Conservation (phyloP, 768 basidiomycete genomes). For the Lactarius quietus region DNA sequence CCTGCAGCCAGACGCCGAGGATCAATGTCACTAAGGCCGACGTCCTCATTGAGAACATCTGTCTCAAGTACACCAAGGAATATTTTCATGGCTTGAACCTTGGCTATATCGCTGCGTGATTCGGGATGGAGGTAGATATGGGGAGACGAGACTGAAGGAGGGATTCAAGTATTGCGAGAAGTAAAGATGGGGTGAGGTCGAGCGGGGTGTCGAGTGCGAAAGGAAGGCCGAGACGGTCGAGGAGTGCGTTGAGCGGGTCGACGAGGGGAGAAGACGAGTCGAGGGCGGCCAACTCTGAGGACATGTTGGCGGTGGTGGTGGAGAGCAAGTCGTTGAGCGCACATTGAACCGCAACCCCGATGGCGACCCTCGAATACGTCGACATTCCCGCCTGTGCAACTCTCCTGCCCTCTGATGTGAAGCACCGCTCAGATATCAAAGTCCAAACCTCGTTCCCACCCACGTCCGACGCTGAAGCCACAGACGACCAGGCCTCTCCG, state of each 20-base stretch:
- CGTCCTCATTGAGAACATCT: conserved; percentile 55
- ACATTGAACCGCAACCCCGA: not conserved
- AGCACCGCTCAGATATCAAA: conserved; percentile 4
- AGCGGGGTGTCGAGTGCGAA: conserved; percentile 34
- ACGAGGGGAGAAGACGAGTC: conserved; percentile 23
- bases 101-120: conserved; percentile 37
- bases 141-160: conserved; percentile 55
- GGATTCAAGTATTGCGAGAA: conserved; percentile 66
- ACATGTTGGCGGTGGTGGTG: conserved; percentile 1
- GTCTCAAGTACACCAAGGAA: conserved; percentile 70
- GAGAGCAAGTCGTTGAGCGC: not conserved
- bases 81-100: conserved; percentile 65
- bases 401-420: conserved; percentile 1
- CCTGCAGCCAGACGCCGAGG: conserved; percentile 62
- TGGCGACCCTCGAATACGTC: conserved; percentile 22
- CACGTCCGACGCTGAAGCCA: not conserved
- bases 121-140: conserved; percentile 35
- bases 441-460: conserved; percentile 12
- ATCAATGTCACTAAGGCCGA: conserved; percentile 64
- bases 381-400: conserved; percentile 25
- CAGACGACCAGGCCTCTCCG: conserved; percentile 5
- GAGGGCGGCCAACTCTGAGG: conserved; percentile 16
- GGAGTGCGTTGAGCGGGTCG: conserved; percentile 33
- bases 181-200: conserved; percentile 68
- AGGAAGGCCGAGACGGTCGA: conserved; percentile 33